Evolutionary conservation across 805 yeast genomes (phyloP), one percentile per base, ranked within the genome.

Genomic region (Ogataea pini): DNA sequence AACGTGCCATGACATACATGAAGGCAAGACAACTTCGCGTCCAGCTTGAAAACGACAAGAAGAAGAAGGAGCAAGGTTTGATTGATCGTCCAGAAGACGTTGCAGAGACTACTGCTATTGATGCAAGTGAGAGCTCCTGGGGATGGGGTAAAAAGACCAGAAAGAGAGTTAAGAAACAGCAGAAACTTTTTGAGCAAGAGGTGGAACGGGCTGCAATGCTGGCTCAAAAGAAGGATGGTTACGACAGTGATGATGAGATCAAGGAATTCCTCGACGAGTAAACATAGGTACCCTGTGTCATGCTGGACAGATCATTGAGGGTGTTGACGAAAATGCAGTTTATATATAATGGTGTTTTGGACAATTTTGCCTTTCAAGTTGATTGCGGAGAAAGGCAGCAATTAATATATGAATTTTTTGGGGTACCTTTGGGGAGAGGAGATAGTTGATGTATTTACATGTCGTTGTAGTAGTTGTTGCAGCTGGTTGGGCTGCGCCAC

Each of bases 61-160:
- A 69, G 49, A 72, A 72, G 16, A 75, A 74, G 58, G 65, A 70
- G 5, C 58, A 62, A 27, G 61, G 58, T 3, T 57, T 65, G 24
- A 46, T 67, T n/a, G 63, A 66, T 8, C 59, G 63, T 20, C 70
- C 69, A n/a, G 69, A 68, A 18, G 64, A 58, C 6, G 64, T 65
- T 37, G 72, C 42, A 4, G 54, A 49, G 19, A 47, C 44, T 16
- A 20, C 46, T 5, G 45, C 54, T 19, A 48, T 39, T 24, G 59
- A 63, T 29, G 74, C 70, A 25, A 65, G 72, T 41, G 81, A 81
- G 29, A 62, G 69, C 32, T 54, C 73, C 4, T 86, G 86, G 72
- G 92, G 94, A 24, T 86, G 90, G 89, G 94, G 94, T 47, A 86
- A 86, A 63, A 76, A 76, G 60, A 85, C 91, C 5, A 78, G 91